phyloP scores from a whole-genome alignment of 2,329 filamentous ascomycete species.

The Zymoseptoria brevis region DNA sequence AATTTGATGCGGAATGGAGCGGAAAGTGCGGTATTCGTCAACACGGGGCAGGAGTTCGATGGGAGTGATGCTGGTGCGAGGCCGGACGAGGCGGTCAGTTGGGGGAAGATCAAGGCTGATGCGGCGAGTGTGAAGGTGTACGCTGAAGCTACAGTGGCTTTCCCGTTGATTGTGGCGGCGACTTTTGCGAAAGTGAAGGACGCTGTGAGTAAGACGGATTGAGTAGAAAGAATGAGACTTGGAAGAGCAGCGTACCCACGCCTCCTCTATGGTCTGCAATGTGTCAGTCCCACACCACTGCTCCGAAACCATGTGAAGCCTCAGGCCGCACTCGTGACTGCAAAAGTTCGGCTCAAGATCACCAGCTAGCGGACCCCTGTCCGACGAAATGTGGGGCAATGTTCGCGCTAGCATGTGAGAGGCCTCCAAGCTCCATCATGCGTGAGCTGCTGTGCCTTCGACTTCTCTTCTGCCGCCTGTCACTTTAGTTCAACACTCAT shows the following conservation, averaged over 20 bases:
- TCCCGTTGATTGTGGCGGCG: conserved; percentile 59
- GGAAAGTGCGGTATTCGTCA: conserved; percentile 94
- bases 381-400: background rate
- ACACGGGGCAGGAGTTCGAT: conserved; percentile 95
- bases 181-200: conserved; percentile 48
- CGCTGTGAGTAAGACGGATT: conserved; percentile 1
- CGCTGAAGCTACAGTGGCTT: conserved; percentile 59
- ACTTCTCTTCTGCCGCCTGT: background rate
- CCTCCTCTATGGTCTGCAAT: too few species aligned
- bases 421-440: background rate
- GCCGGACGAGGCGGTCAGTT: conserved; percentile 93
- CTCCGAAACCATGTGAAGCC: too few species aligned
- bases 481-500: background rate
- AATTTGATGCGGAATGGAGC: conserved; percentile 96
- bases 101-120: conserved; percentile 93
- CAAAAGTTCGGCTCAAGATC: background rate
- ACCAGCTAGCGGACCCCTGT: background rate
- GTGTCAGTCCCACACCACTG: too few species aligned
- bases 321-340: background rate
- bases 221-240: background rate
- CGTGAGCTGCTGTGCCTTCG: background rate
- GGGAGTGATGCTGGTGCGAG: conserved; percentile 91
- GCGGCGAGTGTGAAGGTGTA: conserved; percentile 82
- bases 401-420: background rate
- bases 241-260: too few species aligned